Percentiles rank a stretch among this genome's conserved stretches.
Evolutionary conservation across 2,329 filamentous ascomycete genomes (phyloP).

Genomic region (Fusarium udum): DNA sequence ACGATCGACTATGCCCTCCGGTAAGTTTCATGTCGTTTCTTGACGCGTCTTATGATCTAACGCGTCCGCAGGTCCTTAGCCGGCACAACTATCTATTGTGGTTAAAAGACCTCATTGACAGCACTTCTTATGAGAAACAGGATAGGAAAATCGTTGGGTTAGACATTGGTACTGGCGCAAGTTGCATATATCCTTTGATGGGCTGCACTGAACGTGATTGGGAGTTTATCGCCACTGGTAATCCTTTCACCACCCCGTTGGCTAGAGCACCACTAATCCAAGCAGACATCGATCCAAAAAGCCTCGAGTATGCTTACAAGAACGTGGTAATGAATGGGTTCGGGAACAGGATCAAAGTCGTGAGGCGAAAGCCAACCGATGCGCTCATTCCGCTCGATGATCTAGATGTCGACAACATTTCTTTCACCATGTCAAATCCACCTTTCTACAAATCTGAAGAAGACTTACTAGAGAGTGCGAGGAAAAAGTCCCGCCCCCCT

Average conservation of each 20-base stretch:
- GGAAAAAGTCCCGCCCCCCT: constrained; percentile 72
- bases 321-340: constrained; percentile 77
- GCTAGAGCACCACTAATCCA: not conserved
- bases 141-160: constrained; percentile 71
- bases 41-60: constrained; percentile 4
- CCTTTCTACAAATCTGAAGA: constrained; percentile 85
- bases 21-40: constrained; percentile 55
- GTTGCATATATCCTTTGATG: constrained; percentile 89
- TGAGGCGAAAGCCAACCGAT: constrained; percentile 62
- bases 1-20: constrained; percentile 85
- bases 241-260: not conserved
- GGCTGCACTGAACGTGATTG: constrained; percentile 77
- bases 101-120: constrained; percentile 84
- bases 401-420: constrained; percentile 62
- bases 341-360: constrained; percentile 69
- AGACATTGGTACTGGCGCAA: constrained; percentile 91
- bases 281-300: constrained; percentile 78
- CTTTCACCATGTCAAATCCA: constrained; percentile 94
- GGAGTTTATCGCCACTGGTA: constrained; percentile 74
- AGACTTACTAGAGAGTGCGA: constrained; percentile 74
- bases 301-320: constrained; percentile 68
- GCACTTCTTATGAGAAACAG: constrained; percentile 63
- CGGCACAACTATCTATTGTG: constrained; percentile 91
- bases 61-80: constrained; percentile 59
- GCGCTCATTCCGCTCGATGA: constrained; percentile 71